Percentiles rank a stretch among this genome's conserved stretches.
phyloP scores from a whole-genome alignment of 2,329 filamentous ascomycete species.

The Scorias spongiosa region DNA sequence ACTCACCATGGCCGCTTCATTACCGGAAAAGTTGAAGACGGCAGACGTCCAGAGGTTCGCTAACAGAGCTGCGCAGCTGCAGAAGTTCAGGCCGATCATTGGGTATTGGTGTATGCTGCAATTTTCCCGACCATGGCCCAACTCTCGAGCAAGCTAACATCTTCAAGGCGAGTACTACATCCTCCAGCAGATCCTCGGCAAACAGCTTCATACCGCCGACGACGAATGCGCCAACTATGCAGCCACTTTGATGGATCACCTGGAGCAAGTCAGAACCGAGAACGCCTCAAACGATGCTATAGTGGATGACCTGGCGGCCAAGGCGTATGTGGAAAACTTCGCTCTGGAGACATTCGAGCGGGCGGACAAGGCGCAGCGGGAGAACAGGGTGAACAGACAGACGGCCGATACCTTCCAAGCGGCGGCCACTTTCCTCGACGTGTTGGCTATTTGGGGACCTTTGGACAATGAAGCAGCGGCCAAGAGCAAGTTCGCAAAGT shows the following conservation, averaged over 20 bases:
- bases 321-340: constrained; percentile 90
- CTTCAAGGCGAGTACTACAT: constrained; percentile 71
- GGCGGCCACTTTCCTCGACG: constrained; percentile 79
- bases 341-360: constrained; percentile 74
- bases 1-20: constrained; percentile 49
- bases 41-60: constrained; percentile 70
- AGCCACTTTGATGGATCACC: constrained; percentile 71
- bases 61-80: constrained; percentile 68
- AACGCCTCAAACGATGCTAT: constrained; percentile 70
- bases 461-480: constrained; percentile 60
- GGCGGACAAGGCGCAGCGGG: constrained; percentile 66
- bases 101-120: constrained; percentile 76
- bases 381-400: constrained; percentile 52
- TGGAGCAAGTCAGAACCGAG: constrained; percentile 66
- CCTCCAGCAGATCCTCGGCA: constrained; percentile 76
- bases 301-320: constrained; percentile 68
- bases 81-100: constrained; percentile 70
- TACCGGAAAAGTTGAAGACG: constrained; percentile 56
- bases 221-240: constrained; percentile 70
- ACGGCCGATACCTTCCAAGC: constrained; percentile 91
- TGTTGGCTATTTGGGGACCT: constrained; percentile 69
- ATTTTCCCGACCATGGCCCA: too few relatives aligned
- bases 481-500: constrained; percentile 95
- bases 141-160: background rate
- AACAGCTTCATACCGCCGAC: constrained; percentile 62